These are phyloP conservation scores for Gonapodya prolifera DNA, from an alignment of 192 early-diverging fungal genomes.

Conservation along the genomic window DNA sequence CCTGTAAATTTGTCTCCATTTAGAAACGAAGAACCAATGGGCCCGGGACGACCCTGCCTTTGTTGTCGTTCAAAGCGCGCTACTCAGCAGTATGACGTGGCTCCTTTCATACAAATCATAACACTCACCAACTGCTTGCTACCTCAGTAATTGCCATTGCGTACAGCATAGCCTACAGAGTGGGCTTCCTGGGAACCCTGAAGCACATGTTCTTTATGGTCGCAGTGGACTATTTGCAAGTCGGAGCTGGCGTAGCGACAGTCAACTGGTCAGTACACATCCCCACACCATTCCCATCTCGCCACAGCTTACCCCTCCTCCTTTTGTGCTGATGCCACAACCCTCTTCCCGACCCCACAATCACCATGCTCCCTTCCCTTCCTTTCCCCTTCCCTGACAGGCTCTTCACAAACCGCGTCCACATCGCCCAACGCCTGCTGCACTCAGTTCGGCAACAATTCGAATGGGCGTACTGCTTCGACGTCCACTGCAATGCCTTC, in stretches of 20 bases:
- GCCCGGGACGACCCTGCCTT: conserved; percentile 95
- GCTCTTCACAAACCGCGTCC: conserved; percentile 65
- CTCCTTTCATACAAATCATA: not conserved
- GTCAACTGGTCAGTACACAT: conserved; percentile 57
- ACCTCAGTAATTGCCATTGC: conserved; percentile 61
- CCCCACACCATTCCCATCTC: not conserved
- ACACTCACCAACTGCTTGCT: not conserved
- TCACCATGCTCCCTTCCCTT: not conserved
- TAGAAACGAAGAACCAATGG: conserved; percentile 98
- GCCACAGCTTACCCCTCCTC: too few relatives aligned
- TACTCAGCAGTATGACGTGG: conserved; percentile 53
- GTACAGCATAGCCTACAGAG: conserved; percentile 66
- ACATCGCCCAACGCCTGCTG: conserved; percentile 56
- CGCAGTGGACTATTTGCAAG: conserved; percentile 63
- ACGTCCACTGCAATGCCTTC: conserved; percentile 97
- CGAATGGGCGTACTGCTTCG: conserved; percentile 94
- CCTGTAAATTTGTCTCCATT: conserved; percentile 2
- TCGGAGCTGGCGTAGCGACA: conserved; percentile 58
- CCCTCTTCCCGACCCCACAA: not conserved
- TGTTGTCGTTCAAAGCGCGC: conserved; percentile 55
- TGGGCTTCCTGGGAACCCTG: conserved; percentile 53
- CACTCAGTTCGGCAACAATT: conserved; percentile 76
- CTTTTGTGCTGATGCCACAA: too few relatives aligned
- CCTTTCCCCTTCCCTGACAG: too few relatives aligned
- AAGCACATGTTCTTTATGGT: conserved; percentile 67